Evolutionary conservation across 78 protist genomes (phyloP).

Genomic region (Trichosphaerium sp.): DNA sequence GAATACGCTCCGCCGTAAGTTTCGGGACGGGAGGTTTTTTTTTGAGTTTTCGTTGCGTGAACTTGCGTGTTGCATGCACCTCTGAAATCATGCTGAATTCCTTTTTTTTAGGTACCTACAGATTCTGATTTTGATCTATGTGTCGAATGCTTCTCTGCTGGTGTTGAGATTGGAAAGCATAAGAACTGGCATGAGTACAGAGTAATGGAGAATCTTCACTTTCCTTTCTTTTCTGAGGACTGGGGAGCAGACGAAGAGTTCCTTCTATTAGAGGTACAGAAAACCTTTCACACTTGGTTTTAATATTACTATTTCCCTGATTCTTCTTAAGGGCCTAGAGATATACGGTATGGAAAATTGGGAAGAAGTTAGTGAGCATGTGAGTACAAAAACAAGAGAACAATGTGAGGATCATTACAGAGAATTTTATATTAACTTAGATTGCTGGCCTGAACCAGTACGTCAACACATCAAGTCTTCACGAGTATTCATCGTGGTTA

Average conservation of each 20-base stretch:
- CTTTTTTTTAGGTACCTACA: too few species aligned
- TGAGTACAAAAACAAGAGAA: slow-evolving; percentile 37
- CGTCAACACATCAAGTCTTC: too few species aligned
- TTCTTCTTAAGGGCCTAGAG: too few species aligned
- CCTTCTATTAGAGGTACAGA: slow-evolving; percentile 25
- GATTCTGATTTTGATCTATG: slow-evolving; percentile 48
- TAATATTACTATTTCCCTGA: too few species aligned
- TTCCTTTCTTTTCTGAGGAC: slow-evolving; percentile 37
- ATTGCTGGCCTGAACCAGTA: slow-evolving; percentile 29
- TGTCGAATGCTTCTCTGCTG: slow-evolving; percentile 42
- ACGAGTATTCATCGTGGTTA: too few species aligned
- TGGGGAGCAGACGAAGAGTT: slow-evolving; percentile 58
- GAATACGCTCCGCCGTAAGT: slow-evolving; percentile 32
- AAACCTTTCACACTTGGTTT: too few species aligned
- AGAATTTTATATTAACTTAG: slow-evolving; percentile 20
- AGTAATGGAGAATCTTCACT: slow-evolving; percentile 23
- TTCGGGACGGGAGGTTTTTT: too few species aligned
- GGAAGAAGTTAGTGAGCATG: slow-evolving; percentile 43
- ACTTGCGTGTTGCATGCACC: too few species aligned
- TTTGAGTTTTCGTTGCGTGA: too few species aligned
- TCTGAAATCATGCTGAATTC: too few species aligned
- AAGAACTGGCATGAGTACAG: slow-evolving; percentile 37
- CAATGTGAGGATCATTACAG: slow-evolving; percentile 47
- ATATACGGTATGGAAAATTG: slow-evolving; percentile 40
- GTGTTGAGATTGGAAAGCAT: slow-evolving; percentile 42